These are phyloP conservation scores for Breviolum minutum DNA, from an alignment of 73 alveolate species.

Conservation along the genomic window DNA sequence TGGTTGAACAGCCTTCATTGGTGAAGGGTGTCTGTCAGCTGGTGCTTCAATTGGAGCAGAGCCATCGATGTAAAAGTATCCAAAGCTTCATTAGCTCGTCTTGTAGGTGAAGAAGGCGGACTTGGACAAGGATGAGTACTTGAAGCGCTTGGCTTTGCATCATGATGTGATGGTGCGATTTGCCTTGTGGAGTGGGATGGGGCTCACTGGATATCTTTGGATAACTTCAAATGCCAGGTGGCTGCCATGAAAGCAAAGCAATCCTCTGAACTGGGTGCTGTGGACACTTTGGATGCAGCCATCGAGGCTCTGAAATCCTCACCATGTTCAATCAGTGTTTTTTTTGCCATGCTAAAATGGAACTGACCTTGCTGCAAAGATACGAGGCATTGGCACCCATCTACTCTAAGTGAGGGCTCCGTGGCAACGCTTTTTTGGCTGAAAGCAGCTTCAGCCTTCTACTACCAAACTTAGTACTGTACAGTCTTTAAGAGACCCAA, in stretches of 20 bases:
- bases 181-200: background rate
- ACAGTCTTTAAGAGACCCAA: no score
- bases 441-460: no score
- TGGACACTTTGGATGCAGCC: conserved; percentile 84
- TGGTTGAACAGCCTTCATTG: no score
- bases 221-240: background rate
- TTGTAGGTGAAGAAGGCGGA: conserved; percentile 80
- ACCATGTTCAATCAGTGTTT: no score
- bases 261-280: conserved; percentile 83
- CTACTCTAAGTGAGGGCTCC: conserved; percentile 13
- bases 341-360: no score
- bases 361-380: no score
- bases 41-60: background rate
- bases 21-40: background rate
- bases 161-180: conserved; percentile 63
- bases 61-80: background rate
- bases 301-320: conserved; percentile 1
- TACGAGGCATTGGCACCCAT: conserved; percentile 7
- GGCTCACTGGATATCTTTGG: background rate
- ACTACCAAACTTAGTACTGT: no score
- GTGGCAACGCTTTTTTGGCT: background rate
- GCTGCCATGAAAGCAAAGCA: conserved; percentile 93
- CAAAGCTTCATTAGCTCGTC: no score
- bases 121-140: conserved; percentile 55
- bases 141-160: conserved; percentile 79